Evolutionary conservation across 129 eudicot genomes (phyloP).

Genomic region (Silybum marianum): DNA sequence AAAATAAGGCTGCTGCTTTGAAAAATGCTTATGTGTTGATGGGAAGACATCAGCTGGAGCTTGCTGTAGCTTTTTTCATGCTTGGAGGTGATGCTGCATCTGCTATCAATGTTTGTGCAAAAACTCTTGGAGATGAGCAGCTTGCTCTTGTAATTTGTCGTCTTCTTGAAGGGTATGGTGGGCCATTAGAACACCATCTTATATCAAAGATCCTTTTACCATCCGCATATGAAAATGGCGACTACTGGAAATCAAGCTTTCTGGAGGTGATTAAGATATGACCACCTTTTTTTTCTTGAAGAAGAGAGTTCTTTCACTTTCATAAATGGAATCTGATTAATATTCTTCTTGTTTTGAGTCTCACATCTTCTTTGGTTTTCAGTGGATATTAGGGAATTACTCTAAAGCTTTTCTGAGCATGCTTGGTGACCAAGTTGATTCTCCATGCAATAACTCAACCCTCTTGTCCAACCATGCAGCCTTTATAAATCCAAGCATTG

Average conservation of each 20-base stretch:
- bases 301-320: not conserved
- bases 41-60: slow-evolving; percentile 97
- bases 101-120: slow-evolving; percentile 89
- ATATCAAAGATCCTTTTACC: slow-evolving; percentile 76
- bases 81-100: slow-evolving; percentile 97
- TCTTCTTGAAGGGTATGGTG: slow-evolving; percentile 84
- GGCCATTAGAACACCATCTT: slow-evolving; percentile 66
- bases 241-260: slow-evolving; percentile 83
- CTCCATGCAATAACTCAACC: slow-evolving; percentile 36
- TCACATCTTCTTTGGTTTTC: slow-evolving; percentile 17
- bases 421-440: slow-evolving; percentile 59
- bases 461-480: slow-evolving; percentile 50
- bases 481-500: slow-evolving; percentile 77
- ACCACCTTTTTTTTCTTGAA: not conserved
- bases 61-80: slow-evolving; percentile 92
- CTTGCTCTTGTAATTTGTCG: slow-evolving; percentile 97
- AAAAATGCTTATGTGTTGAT: slow-evolving; percentile 95
- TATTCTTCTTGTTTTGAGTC: slow-evolving; percentile 16
- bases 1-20: slow-evolving; percentile 93
- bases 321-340: not conserved
- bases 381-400: slow-evolving; percentile 89
- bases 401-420: slow-evolving; percentile 55
- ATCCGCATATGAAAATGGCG: slow-evolving; percentile 65
- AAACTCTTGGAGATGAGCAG: slow-evolving; percentile 91
- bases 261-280: slow-evolving; percentile 60